Conservation (phyloP, 2,329 filamentous ascomycete species). For the Acephala macrosclerotiorum region DNA sequence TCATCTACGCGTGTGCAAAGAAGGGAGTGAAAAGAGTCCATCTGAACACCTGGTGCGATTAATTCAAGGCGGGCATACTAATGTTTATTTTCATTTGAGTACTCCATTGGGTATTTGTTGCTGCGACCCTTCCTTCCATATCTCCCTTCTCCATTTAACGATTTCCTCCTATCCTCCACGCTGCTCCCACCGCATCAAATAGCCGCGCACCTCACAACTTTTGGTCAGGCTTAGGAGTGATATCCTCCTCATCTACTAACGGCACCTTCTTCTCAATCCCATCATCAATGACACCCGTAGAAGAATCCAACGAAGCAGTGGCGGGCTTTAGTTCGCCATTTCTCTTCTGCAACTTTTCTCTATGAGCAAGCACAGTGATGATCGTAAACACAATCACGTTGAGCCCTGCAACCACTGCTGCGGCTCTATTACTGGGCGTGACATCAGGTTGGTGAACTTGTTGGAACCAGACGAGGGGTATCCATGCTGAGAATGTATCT, state of each 20-base stretch:
- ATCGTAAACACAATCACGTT: slow-evolving; percentile 27
- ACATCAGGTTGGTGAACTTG: slow-evolving; percentile 63
- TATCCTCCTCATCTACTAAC: slow-evolving; percentile 9
- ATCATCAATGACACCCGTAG: slow-evolving; percentile 1
- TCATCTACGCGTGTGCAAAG: too few species aligned
- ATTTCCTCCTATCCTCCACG: too few species aligned
- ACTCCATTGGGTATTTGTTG: too few species aligned
- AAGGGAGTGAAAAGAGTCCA: too few species aligned
- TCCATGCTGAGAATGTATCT: slow-evolving; percentile 60
- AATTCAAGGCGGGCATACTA: too few species aligned
- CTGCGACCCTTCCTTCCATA: too few species aligned
- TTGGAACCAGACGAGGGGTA: slow-evolving; percentile 72
- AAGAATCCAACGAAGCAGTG: slow-evolving; percentile 9
- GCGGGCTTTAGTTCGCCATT: slow-evolving; percentile 9
- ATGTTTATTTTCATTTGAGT: too few species aligned
- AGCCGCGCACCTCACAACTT: too few species aligned
- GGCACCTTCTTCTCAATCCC: slow-evolving; percentile 22
- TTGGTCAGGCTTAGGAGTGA: background rate
- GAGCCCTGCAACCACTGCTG: slow-evolving; percentile 29
- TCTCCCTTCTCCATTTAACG: too few species aligned
- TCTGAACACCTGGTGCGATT: too few species aligned
- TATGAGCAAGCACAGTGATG: slow-evolving; percentile 28
- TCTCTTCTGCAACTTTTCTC: slow-evolving; percentile 27
- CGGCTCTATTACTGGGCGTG: slow-evolving; percentile 28
- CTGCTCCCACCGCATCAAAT: too few species aligned